A percentile compares a stretch with the other conserved stretches of the same genome.
phyloP scores from a whole-genome alignment of 768 basidiomycete species.

The Lactifluus subvellereus region DNA sequence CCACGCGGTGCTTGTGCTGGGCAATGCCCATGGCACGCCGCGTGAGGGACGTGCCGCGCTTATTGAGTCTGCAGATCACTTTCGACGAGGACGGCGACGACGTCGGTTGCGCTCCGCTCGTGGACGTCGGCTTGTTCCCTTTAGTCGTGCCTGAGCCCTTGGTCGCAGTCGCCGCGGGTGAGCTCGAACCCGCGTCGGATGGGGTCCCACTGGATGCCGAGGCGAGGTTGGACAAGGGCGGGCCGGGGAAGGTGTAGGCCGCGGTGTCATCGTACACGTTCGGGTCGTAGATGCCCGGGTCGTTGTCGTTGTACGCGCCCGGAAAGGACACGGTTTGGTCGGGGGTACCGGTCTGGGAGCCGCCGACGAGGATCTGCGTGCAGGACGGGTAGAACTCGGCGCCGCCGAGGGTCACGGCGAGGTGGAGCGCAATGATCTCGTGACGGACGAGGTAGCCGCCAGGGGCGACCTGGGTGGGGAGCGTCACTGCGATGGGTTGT shows the following conservation, averaged over 20 bases:
- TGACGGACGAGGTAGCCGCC: slow-evolving; percentile 75
- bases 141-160: background rate
- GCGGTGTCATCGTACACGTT: slow-evolving; percentile 26
- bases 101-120: background rate
- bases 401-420: slow-evolving; percentile 48
- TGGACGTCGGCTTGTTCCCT: background rate
- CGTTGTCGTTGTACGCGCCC: slow-evolving; percentile 63
- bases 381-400: slow-evolving; percentile 83
- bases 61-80: slow-evolving; percentile 9
- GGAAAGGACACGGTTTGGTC: slow-evolving; percentile 60
- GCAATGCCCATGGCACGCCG: background rate
- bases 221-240: slow-evolving; percentile 23
- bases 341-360: slow-evolving; percentile 47
- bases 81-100: background rate
- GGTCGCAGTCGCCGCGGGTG: background rate
- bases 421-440: slow-evolving; percentile 75
- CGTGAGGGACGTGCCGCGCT: background rate
- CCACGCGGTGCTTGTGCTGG: slow-evolving; percentile 3
- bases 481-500: slow-evolving; percentile 27
- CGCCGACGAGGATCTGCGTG: slow-evolving; percentile 47
- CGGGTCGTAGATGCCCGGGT: slow-evolving; percentile 66
- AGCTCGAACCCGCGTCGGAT: background rate
- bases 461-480: slow-evolving; percentile 45
- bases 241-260: slow-evolving; percentile 18
- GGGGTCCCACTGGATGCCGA: background rate